phyloP scores from a whole-genome alignment of 352 stramenopile genomes.

The Phytopythium oedochilum region DNA sequence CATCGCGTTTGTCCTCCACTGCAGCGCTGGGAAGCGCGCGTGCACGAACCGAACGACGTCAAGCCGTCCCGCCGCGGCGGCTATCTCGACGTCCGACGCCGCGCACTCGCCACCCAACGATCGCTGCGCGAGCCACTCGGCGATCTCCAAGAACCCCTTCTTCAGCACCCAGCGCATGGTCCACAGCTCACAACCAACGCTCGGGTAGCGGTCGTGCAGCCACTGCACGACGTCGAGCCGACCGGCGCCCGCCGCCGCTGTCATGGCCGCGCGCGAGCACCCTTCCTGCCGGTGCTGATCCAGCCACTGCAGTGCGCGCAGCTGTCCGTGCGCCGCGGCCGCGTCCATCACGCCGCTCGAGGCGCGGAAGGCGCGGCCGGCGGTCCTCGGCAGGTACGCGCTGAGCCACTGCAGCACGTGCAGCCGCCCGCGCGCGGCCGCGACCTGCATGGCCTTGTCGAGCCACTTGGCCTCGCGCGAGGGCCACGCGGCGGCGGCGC shows the following conservation, averaged over 20 bases:
- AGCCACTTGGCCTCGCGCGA: slow-evolving; percentile 1
- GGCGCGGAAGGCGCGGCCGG: not conserved
- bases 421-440: slow-evolving; percentile 22
- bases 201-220: slow-evolving; percentile 14
- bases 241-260: slow-evolving; percentile 7
- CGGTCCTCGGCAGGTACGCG: not conserved
- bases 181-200: not conserved
- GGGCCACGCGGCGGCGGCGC: not conserved
- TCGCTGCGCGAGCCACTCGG: slow-evolving; percentile 3
- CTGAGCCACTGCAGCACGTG: slow-evolving; percentile 21
- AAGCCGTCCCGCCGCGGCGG: slow-evolving; percentile 16
- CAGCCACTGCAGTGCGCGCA: slow-evolving; percentile 26
- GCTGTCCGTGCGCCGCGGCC: slow-evolving; percentile 22
- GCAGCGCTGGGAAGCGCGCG: slow-evolving; percentile 8
- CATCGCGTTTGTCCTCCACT: slow-evolving; percentile 26
- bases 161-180: slow-evolving; percentile 4
- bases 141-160: slow-evolving; percentile 2
- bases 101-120: not conserved
- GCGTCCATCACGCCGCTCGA: slow-evolving; percentile 24
- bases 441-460: slow-evolving; percentile 14
- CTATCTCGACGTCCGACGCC: not conserved
- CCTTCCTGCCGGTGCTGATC: slow-evolving; percentile 19
- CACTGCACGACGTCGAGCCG: slow-evolving; percentile 29
- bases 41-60: slow-evolving; percentile 22
- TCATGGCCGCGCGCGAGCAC: slow-evolving; percentile 2